phyloP scores from a whole-genome alignment of 2,329 filamentous ascomycete species.

The Grosmannia clavigera region DNA sequence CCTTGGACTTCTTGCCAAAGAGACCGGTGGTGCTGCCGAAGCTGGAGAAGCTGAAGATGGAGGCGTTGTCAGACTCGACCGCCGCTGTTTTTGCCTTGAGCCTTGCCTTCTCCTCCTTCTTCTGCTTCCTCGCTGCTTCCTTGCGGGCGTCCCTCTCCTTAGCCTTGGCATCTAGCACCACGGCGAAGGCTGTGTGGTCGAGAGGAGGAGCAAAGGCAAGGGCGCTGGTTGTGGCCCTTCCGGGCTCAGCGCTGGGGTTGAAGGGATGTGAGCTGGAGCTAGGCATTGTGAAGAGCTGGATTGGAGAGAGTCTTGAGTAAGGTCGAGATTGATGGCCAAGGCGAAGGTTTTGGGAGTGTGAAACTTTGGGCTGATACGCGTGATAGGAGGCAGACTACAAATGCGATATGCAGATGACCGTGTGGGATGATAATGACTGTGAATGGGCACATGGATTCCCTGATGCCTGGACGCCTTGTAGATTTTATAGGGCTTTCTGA shows the following conservation, averaged over 20 bases:
- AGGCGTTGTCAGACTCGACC: conserved; percentile 13
- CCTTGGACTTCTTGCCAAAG: conserved; percentile 10
- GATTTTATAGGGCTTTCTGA: neutral
- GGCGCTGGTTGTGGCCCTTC: neutral
- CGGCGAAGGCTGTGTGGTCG: conserved; percentile 3
- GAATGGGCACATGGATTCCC: neutral
- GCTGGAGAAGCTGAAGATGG: conserved; percentile 13
- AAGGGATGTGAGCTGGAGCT: neutral
- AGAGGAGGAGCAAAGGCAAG: conserved; percentile 6
- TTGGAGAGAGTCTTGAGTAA: neutral
- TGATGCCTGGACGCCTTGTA: neutral
- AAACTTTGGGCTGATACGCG: neutral
- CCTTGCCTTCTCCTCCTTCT: neutral
- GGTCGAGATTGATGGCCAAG: neutral
- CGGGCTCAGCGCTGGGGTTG: neutral
- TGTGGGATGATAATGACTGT: neutral
- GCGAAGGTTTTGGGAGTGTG: neutral
- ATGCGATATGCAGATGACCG: neutral
- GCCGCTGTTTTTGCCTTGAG: neutral
- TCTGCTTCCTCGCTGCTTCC: neutral
- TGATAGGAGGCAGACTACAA: neutral
- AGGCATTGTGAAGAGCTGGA: neutral
- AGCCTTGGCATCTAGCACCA: neutral
- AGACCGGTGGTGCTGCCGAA: conserved; percentile 14
- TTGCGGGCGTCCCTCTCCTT: neutral